phyloP scores from a whole-genome alignment of 192 early-diverging fungal genomes.

The Linnemannia zychae region DNA sequence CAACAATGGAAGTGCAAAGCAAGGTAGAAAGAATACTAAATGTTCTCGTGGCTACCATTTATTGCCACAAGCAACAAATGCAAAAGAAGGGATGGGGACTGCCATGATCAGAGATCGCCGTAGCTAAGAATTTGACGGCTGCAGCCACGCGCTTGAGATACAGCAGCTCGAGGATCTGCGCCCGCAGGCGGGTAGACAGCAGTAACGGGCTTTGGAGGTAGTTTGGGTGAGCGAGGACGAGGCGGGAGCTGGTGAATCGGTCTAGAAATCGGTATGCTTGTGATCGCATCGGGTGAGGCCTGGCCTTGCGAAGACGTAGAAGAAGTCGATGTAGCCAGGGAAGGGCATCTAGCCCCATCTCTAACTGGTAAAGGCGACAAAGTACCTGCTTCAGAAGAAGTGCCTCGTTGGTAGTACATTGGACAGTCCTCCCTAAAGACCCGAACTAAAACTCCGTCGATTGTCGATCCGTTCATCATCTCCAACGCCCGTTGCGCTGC shows the following conservation, averaged over 20 bases:
- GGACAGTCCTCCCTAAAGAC: slow-evolving; percentile 3
- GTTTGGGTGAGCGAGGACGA: slow-evolving; percentile 30
- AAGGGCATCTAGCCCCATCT: background rate
- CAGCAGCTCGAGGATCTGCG: slow-evolving; percentile 23
- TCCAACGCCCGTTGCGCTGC: slow-evolving; percentile 57
- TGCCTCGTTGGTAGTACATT: background rate
- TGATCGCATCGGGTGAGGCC: background rate
- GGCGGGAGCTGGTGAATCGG: slow-evolving; percentile 31
- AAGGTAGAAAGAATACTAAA: too few species aligned
- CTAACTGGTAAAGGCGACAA: background rate
- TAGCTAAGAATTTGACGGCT: slow-evolving; percentile 38
- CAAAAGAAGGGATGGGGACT: background rate
- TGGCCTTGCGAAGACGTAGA: background rate
- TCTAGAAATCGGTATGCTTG: background rate
- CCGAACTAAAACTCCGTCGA: slow-evolving; percentile 29
- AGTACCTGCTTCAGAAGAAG: background rate
- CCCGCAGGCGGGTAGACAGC: slow-evolving; percentile 38
- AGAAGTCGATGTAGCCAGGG: background rate
- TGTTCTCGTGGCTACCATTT: too few species aligned
- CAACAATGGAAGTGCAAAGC: too few species aligned
- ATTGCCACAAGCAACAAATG: too few species aligned
- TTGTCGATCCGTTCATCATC: slow-evolving; percentile 45
- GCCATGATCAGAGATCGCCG: slow-evolving; percentile 24
- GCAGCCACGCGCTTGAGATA: slow-evolving; percentile 9
- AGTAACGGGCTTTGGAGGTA: slow-evolving; percentile 37